These are phyloP conservation scores for Dendrocalamus latiflorus DNA, from an alignment of 202 grass and related monocot species.

Conservation along the genomic window DNA sequence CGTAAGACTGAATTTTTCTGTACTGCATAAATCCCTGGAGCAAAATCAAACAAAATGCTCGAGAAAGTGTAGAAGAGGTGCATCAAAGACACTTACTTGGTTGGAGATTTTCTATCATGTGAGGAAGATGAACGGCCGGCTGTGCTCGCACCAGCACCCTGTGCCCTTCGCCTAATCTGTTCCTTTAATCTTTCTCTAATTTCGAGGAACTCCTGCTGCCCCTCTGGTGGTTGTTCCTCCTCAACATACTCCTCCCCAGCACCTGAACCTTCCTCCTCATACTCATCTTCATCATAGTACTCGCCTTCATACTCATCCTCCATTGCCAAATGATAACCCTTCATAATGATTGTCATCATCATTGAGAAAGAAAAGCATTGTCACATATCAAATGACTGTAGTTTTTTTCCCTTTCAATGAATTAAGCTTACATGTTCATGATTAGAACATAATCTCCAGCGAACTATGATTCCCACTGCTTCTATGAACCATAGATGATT, in stretches of 20 bases:
- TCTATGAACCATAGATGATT: neutral
- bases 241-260: conserved; percentile 27
- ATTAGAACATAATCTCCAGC: neutral
- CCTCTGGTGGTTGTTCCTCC: conserved; percentile 42
- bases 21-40: neutral
- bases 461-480: neutral
- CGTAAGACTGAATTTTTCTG: neutral
- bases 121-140: conserved; percentile 38
- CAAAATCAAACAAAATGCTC: neutral
- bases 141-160: neutral
- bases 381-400: neutral
- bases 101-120: conserved; percentile 32
- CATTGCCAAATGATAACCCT: conserved; percentile 42
- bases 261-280: conserved; percentile 47
- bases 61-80: neutral
- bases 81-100: conserved; percentile 34
- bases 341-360: neutral
- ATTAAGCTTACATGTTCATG: neutral
- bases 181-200: conserved; percentile 60
- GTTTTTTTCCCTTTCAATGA: neutral
- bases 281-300: conserved; percentile 60
- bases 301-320: conserved; percentile 52
- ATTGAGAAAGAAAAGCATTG: neutral
- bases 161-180: too few species aligned
- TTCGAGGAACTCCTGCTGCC: conserved; percentile 61